Conservation (phyloP, 2,329 filamentous ascomycete species). For the Colletotrichum coccodes region DNA sequence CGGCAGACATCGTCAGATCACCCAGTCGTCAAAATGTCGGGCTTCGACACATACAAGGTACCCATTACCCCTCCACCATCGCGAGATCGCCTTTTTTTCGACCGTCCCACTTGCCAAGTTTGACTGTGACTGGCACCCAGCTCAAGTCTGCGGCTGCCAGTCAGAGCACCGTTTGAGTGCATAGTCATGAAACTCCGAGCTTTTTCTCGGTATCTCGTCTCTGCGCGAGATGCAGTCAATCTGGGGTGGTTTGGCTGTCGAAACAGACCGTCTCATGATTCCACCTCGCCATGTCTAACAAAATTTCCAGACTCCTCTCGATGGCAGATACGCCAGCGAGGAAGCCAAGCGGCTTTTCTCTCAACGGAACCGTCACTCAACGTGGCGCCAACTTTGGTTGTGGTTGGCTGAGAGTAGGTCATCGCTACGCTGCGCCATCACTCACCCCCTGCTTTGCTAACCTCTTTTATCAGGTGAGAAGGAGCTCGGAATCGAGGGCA, state of each 20-base stretch:
- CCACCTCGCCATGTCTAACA: no score
- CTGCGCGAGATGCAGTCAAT: no score
- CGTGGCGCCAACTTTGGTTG: conserved; percentile 88
- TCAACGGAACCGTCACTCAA: conserved; percentile 77
- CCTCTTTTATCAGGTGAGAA: conserved; percentile 60
- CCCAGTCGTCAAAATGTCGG: not conserved
- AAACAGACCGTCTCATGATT: no score
- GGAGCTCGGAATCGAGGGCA: conserved; percentile 78
- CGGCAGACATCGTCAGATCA: not conserved
- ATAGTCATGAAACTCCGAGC: no score
- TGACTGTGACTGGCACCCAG: not conserved
- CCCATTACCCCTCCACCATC: not conserved
- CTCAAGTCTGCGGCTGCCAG: no score
- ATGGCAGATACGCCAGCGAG: conserved; percentile 76
- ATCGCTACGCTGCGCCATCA: not conserved
- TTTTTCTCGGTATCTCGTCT: no score
- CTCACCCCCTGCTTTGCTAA: not conserved
- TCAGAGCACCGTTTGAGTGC: no score
- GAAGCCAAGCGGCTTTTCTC: conserved; percentile 87
- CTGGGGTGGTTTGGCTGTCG: no score
- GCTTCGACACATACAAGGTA: not conserved
- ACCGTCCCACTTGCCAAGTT: not conserved
- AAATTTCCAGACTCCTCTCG: conserved; percentile 65
- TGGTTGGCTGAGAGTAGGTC: conserved; percentile 75
- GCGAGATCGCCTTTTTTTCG: no score